phyloP scores from a whole-genome alignment of 2,329 filamentous ascomycete species.

The Cordyceps cateniannulata region DNA sequence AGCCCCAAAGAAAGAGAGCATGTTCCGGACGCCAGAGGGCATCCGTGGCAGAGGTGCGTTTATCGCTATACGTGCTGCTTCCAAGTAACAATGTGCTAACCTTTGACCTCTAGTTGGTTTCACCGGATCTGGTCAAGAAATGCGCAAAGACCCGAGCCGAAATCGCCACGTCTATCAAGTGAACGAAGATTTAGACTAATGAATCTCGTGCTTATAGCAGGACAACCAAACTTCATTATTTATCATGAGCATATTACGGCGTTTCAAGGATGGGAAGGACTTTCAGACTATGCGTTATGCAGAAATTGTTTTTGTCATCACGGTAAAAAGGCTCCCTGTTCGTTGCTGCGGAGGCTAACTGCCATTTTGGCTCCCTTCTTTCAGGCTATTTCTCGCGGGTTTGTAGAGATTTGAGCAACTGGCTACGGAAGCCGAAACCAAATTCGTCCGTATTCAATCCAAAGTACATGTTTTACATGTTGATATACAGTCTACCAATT shows the following conservation, averaged over 20 bases:
- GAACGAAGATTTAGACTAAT: conserved; percentile 65
- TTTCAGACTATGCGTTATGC: background rate
- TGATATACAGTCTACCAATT: background rate
- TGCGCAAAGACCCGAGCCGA: conserved; percentile 85
- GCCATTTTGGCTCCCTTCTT: conserved; percentile 14
- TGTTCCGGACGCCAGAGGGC: conserved; percentile 90
- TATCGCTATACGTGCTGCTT: background rate
- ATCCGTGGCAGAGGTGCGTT: conserved; percentile 74
- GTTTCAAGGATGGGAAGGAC: conserved; percentile 15
- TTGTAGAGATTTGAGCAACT: background rate
- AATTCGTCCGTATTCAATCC: background rate
- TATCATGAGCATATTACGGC: conserved; percentile 14
- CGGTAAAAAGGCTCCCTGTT: conserved; percentile 30
- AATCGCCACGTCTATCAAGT: conserved; percentile 80
- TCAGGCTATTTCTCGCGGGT: conserved; percentile 6
- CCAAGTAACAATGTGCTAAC: conserved; percentile 4
- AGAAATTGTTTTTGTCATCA: background rate
- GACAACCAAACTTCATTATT: conserved; percentile 10
- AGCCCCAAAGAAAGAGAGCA: conserved; percentile 77
- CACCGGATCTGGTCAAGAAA: conserved; percentile 87
- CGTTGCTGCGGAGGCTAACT: conserved; percentile 37
- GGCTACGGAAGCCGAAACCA: background rate
- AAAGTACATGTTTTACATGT: background rate
- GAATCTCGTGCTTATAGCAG: conserved; percentile 21
- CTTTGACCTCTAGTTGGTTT: conserved; percentile 68